Evolutionary conservation across 2,329 filamentous ascomycete genomes (phyloP).

Genomic region (Microdochium paspali): DNA sequence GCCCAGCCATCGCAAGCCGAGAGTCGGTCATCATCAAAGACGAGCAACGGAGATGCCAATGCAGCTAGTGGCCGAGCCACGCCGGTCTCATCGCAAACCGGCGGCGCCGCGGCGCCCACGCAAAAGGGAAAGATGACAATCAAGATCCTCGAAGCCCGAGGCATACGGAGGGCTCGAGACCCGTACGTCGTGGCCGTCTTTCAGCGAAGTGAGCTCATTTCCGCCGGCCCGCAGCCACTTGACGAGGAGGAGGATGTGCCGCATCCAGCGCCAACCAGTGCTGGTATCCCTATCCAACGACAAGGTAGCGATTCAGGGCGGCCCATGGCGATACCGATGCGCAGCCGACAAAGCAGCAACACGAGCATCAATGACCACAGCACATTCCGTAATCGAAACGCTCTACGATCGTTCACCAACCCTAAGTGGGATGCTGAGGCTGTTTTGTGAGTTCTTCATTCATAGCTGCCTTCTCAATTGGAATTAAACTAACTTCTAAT

Average conservation of each 20-base stretch:
- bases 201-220: slow-evolving; percentile 93
- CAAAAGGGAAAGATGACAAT: slow-evolving; percentile 84
- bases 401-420: slow-evolving; percentile 56
- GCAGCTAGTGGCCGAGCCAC: slow-evolving; percentile 44
- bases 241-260: slow-evolving; percentile 51
- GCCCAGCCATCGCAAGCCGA: slow-evolving; percentile 43
- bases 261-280: slow-evolving; percentile 33
- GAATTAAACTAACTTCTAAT: slow-evolving; percentile 5
- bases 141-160: slow-evolving; percentile 78
- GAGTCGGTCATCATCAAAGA: slow-evolving; percentile 20
- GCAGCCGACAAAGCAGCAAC: slow-evolving; percentile 91
- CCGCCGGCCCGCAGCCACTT: slow-evolving; percentile 63
- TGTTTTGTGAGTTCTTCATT: slow-evolving; percentile 67
- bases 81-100: slow-evolving; percentile 29
- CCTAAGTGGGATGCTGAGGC: slow-evolving; percentile 96
- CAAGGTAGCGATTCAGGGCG: slow-evolving; percentile 74
- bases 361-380: slow-evolving; percentile 67
- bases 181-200: slow-evolving; percentile 97
- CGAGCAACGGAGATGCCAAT: slow-evolving; percentile 30
- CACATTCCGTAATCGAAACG: slow-evolving; percentile 50
- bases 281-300: slow-evolving; percentile 52
- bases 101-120: slow-evolving; percentile 54
- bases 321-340: slow-evolving; percentile 93
- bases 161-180: slow-evolving; percentile 71
- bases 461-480: no score